phyloP scores from a whole-genome alignment of 345 rosid species.

The Arabidopsis suecica region DNA sequence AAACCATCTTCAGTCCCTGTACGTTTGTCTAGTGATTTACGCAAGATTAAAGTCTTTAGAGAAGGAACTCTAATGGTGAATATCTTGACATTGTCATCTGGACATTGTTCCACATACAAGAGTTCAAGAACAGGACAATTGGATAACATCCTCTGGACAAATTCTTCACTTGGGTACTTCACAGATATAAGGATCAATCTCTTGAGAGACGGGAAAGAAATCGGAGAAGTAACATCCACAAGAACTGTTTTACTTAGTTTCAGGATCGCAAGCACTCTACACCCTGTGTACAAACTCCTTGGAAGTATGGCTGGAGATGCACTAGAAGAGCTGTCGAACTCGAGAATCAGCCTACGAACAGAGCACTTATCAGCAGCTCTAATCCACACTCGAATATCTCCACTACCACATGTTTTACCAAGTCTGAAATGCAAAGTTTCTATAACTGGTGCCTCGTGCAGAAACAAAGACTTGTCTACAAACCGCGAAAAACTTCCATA shows the following conservation, averaged over 20 bases:
- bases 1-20: background rate
- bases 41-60: background rate
- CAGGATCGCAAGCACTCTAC: constrained; percentile 8
- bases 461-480: background rate
- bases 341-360: background rate
- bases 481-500: background rate
- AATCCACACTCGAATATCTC: background rate
- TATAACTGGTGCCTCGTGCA: background rate
- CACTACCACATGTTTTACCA: background rate
- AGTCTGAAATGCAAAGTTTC: constrained; percentile 2
- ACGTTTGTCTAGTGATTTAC: background rate
- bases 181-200: constrained; percentile 7
- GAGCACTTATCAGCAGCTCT: background rate
- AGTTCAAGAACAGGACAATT: constrained; percentile 33
- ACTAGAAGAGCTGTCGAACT: background rate
- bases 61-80: constrained; percentile 8
- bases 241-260: background rate
- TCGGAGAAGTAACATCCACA: background rate
- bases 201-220: constrained; percentile 16
- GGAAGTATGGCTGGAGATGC: background rate
- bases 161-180: background rate
- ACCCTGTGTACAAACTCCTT: background rate
- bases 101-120: background rate
- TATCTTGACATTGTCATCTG: constrained; percentile 1
- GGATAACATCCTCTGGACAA: constrained; percentile 15